Conservation (phyloP, 164 flowering plant species). For the Santalum album region DNA sequence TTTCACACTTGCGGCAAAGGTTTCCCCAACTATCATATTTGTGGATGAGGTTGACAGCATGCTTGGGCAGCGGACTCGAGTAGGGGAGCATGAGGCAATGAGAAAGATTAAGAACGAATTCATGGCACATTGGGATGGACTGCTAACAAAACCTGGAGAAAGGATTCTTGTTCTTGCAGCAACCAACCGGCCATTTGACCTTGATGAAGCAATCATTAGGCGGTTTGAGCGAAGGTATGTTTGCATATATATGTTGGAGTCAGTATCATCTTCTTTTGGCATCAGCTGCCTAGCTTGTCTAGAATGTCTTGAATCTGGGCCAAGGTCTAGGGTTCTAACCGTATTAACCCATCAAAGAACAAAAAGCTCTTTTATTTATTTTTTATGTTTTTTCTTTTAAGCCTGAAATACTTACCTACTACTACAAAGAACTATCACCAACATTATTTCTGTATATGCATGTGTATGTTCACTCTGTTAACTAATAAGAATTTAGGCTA, state of each 20-base stretch:
- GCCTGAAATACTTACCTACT: too few species aligned
- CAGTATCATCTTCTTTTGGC: background rate
- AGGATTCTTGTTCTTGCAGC: slow-evolving; percentile 83
- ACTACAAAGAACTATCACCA: too few species aligned
- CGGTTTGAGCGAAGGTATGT: slow-evolving; percentile 74
- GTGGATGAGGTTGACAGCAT: slow-evolving; percentile 79
- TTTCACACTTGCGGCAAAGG: slow-evolving; percentile 44
- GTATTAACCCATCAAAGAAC: too few species aligned
- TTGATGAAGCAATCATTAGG: slow-evolving; percentile 75
- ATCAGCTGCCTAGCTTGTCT: too few species aligned
- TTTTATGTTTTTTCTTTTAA: too few species aligned
- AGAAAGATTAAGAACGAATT: slow-evolving; percentile 52
- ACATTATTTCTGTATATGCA: too few species aligned
- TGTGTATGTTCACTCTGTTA: too few species aligned
- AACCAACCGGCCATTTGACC: slow-evolving; percentile 77
- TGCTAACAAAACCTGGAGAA: slow-evolving; percentile 55
- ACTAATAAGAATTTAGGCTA: too few species aligned
- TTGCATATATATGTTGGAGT: background rate
- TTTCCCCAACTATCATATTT: slow-evolving; percentile 52
- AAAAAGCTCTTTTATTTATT: too few species aligned
- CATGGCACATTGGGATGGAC: slow-evolving; percentile 82
- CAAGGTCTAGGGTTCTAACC: too few species aligned
- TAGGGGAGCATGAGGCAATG: slow-evolving; percentile 57
- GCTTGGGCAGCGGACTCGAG: slow-evolving; percentile 55
- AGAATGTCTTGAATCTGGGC: too few species aligned